These are phyloP conservation scores for Tubosaeta sp. DNA, from an alignment of 768 basidiomycete species.

Conservation along the genomic window DNA sequence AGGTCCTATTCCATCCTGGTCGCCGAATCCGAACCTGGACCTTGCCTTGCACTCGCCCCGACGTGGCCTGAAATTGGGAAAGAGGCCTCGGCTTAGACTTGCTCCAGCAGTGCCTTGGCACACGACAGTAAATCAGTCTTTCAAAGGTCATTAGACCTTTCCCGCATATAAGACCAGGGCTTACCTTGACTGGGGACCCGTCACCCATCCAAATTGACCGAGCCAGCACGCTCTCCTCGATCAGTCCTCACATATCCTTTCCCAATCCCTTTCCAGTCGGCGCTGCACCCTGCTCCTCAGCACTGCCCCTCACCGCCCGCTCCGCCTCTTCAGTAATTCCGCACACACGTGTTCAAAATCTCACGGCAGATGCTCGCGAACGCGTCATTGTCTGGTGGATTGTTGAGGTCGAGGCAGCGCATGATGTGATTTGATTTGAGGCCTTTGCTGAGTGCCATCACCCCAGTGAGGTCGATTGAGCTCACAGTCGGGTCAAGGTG, in stretches of 20 bases:
- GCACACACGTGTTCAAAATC: conserved; percentile 83
- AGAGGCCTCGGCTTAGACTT: neutral
- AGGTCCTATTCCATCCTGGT: conserved; percentile 32
- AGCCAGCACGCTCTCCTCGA: conserved; percentile 81
- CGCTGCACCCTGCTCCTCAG: neutral
- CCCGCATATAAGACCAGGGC: conserved; percentile 30
- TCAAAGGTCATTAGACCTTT: neutral
- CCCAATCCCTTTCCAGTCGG: conserved; percentile 49
- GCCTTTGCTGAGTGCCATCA: conserved; percentile 87
- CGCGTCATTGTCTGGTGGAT: conserved; percentile 79
- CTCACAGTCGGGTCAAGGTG: conserved; percentile 91
- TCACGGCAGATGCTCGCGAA: conserved; percentile 85
- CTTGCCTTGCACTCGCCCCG: neutral
- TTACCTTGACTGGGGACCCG: conserved; percentile 40
- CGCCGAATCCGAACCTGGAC: neutral
- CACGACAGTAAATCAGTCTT: conserved; percentile 21
- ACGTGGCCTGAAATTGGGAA: neutral
- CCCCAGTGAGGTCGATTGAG: conserved; percentile 61
- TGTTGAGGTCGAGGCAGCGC: conserved; percentile 90
- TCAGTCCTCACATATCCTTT: conserved; percentile 80
- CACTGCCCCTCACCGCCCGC: conserved; percentile 14
- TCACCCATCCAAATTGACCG: conserved; percentile 54
- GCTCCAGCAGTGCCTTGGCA: conserved; percentile 39
- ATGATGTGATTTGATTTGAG: conserved; percentile 81
- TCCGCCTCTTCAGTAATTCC: conserved; percentile 91